Evolutionary conservation across 108 stramenopile species (phyloP), one percentile per base, ranked within the genome.

Genomic region (Ochromonas danica): DNA sequence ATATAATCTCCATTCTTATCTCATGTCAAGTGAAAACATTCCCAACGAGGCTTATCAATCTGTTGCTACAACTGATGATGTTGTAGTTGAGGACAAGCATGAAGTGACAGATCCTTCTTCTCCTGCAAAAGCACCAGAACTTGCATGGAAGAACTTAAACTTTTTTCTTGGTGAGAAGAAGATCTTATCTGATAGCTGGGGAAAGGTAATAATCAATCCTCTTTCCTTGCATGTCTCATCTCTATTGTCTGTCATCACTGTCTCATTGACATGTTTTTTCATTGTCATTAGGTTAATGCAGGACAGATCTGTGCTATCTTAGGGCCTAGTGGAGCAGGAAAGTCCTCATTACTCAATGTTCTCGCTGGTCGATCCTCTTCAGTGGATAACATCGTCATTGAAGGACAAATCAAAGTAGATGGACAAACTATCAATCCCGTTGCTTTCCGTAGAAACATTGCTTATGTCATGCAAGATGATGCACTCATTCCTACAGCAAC

Each of bases 311-410:
- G 84, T 43, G 85, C 85, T 45, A 84, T 87, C 39, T 77, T 87
- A 83, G 87, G 87, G 3, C 87, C 87, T 0, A 82, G 81, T 41
- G 87, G 87, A 30, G 40, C 81, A 2, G 87, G 87, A 22, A 87
- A 87, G 51, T 83, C 85, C 1, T 81, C 84, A n/a, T 62, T 87
- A 14, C 74, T 87, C 25, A 78, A 86, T 40, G 85, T 74, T 1
- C 81, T 87, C 36, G 84, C 84, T 25, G 78, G 82, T 39, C 84
- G 72, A 75, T 60, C 51, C 10, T 6, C 27, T 57, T 25, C 72
- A 28, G 31, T 10, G 17, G 25, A 6, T 75, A 33, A 22, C 17
- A 75, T 45, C 51, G 25, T 3, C 10, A 75, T 75, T 36, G 40
- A 42, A 27, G 72, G 72, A 38, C 6, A 60, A 22, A 25, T 75